These are phyloP conservation scores for Magnolia sinica DNA, from an alignment of 164 flowering plant genomes.

Conservation along the genomic window DNA sequence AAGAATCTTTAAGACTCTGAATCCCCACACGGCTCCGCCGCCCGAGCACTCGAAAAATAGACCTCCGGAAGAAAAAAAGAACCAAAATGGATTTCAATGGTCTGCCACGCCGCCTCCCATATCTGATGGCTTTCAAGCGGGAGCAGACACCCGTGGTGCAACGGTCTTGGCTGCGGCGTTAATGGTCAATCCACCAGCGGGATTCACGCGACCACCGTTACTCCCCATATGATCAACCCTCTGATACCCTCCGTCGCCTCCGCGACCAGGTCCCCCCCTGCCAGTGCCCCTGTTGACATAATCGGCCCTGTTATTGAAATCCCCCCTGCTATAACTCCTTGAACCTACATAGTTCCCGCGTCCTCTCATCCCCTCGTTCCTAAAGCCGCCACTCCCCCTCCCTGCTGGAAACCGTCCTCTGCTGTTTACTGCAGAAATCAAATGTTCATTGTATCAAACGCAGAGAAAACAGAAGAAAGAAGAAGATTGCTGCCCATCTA, in stretches of 20 bases:
- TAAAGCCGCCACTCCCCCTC: conserved; percentile 29
- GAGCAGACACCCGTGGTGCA: conserved; percentile 34
- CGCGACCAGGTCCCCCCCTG: conserved; percentile 38
- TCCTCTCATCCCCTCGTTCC: conserved; percentile 49
- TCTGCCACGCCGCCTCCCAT: not conserved
- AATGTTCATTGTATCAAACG: not conserved
- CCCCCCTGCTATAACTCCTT: conserved; percentile 38
- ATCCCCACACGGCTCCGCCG: not conserved
- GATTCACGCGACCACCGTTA: conserved; percentile 31
- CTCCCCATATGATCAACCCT: conserved; percentile 26
- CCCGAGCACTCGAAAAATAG: not conserved
- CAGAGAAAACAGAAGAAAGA: not conserved
- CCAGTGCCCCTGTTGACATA: conserved; percentile 31
- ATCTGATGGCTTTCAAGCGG: conserved; percentile 28
- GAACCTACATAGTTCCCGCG: conserved; percentile 38
- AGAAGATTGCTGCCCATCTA: too few relatives aligned
- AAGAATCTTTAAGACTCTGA: not conserved
- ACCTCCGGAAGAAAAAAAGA: not conserved
- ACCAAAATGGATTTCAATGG: not conserved
- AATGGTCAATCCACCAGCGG: conserved; percentile 22
- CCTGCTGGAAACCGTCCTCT: conserved; percentile 38
- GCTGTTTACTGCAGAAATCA: conserved; percentile 30
- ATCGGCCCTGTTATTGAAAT: conserved; percentile 32
- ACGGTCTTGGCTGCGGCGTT: conserved; percentile 24
- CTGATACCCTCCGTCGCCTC: conserved; percentile 39